A percentile compares a stretch with the other conserved stretches of the same genome.
These are phyloP conservation scores for Penicillium sp. DNA, from an alignment of 2,329 filamentous ascomycete genomes.

Conservation along the genomic window DNA sequence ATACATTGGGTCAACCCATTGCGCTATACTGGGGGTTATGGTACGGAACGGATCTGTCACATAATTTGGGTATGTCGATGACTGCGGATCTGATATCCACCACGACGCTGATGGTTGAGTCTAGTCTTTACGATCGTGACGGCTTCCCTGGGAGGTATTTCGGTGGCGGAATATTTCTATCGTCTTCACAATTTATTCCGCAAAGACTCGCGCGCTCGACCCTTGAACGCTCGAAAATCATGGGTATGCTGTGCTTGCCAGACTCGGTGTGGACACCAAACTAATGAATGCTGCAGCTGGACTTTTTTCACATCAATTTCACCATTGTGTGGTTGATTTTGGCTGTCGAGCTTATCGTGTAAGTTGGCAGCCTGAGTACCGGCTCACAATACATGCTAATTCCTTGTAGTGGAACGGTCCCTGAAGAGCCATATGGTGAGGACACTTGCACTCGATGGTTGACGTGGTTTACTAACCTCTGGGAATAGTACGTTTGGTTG, in stretches of 20 bases:
- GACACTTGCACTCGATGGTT: neutral
- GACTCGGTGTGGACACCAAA: neutral
- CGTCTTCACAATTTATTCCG: constrained; percentile 37
- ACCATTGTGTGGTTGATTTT: constrained; percentile 43
- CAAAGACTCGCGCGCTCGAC: constrained; percentile 35
- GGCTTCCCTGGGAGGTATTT: constrained; percentile 37
- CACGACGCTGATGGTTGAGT: constrained; percentile 4
- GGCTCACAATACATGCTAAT: constrained; percentile 13
- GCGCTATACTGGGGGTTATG: constrained; percentile 57
- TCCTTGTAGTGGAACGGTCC: constrained; percentile 37
- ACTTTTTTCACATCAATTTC: constrained; percentile 45
- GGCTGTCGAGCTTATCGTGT: constrained; percentile 41
- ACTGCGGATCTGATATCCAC: neutral
- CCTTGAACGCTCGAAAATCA: constrained; percentile 40
- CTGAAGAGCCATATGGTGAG: constrained; percentile 37
- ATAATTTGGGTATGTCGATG: constrained; percentile 36
- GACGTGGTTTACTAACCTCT: neutral
- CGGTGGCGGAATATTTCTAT: constrained; percentile 42
- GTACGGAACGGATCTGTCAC: constrained; percentile 50
- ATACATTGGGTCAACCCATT: constrained; percentile 55
- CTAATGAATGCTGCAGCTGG: constrained; percentile 28
- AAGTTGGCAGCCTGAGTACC: constrained; percentile 4
- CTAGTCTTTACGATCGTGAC: constrained; percentile 42
- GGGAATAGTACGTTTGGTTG: constrained; percentile 38
- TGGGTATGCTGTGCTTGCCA: constrained; percentile 30